Evolutionary conservation across 495 filamentous ascomycete species (phyloP).

Genomic region (Neurospora tetraspora): DNA sequence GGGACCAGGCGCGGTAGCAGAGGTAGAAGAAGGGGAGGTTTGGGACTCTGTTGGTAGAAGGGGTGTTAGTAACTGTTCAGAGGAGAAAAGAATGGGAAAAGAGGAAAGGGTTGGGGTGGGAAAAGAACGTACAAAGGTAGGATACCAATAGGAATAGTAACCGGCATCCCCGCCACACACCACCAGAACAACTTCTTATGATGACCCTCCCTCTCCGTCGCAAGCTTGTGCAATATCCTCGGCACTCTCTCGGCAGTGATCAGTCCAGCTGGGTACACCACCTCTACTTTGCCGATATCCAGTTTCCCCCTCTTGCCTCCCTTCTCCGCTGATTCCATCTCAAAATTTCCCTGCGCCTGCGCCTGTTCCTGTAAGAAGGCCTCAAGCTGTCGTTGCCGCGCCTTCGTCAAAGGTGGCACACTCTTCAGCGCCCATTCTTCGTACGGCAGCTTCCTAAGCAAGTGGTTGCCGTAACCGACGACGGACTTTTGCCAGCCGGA

Average conservation of each 20-base stretch:
- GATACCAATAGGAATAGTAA: conserved; percentile 71
- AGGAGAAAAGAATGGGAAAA: neutral
- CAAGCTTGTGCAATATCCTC: conserved; percentile 51
- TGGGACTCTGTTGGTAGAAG: conserved; percentile 50
- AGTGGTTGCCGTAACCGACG: conserved; percentile 75
- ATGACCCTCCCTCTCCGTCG: conserved; percentile 67
- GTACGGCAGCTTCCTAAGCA: conserved; percentile 78
- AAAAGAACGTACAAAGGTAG: conserved; percentile 63
- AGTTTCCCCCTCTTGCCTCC: conserved; percentile 26
- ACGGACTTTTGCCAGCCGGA: conserved; percentile 78
- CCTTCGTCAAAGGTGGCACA: conserved; percentile 64
- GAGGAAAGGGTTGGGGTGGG: neutral
- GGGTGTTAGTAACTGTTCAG: conserved; percentile 3
- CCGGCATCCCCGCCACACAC: conserved; percentile 72
- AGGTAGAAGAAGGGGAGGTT: conserved; percentile 99
- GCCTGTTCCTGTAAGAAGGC: neutral
- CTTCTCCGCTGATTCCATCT: conserved; percentile 32
- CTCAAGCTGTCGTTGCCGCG: neutral
- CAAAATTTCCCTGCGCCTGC: neutral
- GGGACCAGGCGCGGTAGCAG: conserved; percentile 63
- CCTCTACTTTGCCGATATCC: conserved; percentile 56
- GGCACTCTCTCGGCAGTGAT: conserved; percentile 52
- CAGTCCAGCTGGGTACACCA: conserved; percentile 65
- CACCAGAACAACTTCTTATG: conserved; percentile 69
- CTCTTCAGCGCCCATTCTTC: conserved; percentile 98